phyloP scores from a whole-genome alignment of 108 stramenopile species.

The Pseudonitzschia pungens region DNA sequence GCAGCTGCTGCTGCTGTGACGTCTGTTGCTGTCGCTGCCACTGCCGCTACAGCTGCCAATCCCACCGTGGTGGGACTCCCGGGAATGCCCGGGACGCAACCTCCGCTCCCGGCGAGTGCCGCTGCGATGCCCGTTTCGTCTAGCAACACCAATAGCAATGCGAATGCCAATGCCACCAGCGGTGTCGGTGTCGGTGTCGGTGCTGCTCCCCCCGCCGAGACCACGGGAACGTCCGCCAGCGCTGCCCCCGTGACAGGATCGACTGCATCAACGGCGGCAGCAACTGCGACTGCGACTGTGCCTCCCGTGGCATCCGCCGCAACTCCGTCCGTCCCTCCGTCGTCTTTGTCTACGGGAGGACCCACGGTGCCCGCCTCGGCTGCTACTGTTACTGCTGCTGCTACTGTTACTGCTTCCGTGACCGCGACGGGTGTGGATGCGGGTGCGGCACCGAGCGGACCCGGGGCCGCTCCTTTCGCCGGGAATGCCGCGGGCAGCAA shows the following conservation, averaged over 20 bases:
- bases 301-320: background rate
- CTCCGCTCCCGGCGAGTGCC: background rate
- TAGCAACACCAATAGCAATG: too few relatives aligned
- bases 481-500: slow-evolving; percentile 15
- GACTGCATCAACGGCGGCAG: background rate
- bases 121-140: background rate
- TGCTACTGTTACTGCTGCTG: too few relatives aligned
- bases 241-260: background rate
- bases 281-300: slow-evolving; percentile 7
- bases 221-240: background rate
- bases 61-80: too few relatives aligned
- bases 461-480: background rate
- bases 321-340: too few relatives aligned
- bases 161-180: slow-evolving; percentile 7
- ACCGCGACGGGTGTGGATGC: background rate
- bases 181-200: background rate
- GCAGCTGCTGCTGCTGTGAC: background rate
- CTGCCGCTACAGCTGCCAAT: too few relatives aligned
- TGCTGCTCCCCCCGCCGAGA: slow-evolving; percentile 1
- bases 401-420: too few relatives aligned
- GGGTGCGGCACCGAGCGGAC: background rate
- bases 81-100: too few relatives aligned
- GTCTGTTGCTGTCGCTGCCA: background rate
- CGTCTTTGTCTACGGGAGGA: background rate
- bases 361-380: too few relatives aligned